These are phyloP conservation scores for Mycena sanguinolenta DNA, from an alignment of 768 basidiomycete species.

Conservation along the genomic window DNA sequence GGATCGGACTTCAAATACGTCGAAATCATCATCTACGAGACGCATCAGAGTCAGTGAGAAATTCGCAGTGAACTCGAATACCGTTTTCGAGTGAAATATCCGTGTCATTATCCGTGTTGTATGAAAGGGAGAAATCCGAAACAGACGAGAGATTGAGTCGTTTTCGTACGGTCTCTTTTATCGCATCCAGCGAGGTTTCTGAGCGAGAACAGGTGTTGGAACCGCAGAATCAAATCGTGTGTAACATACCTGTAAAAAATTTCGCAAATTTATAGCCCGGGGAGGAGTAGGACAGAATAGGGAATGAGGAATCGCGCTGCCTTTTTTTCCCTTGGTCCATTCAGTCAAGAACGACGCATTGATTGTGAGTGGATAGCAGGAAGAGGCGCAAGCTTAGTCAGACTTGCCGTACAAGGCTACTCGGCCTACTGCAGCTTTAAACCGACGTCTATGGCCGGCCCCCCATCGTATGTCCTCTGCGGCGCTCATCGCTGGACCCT, in stretches of 20 bases:
- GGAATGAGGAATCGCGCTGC: slow-evolving; percentile 55
- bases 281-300: slow-evolving; percentile 61
- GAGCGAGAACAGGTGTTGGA: slow-evolving; percentile 4
- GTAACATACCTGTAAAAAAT: slow-evolving; percentile 61
- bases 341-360: slow-evolving; percentile 27
- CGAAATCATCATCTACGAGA: slow-evolving; percentile 80
- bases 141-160: slow-evolving; percentile 68
- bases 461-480: slow-evolving; percentile 46
- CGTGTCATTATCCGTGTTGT: slow-evolving; percentile 63
- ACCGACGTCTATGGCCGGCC: slow-evolving; percentile 45
- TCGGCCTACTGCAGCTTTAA: no score
- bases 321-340: slow-evolving; percentile 59
- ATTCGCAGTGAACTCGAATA: slow-evolving; percentile 42
- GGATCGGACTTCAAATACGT: slow-evolving; percentile 71
- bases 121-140: slow-evolving; percentile 62
- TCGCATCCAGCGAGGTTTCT: slow-evolving; percentile 75
- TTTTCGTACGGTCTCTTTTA: slow-evolving; percentile 68
- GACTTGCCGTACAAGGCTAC: not conserved
- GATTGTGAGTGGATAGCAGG: slow-evolving; percentile 22
- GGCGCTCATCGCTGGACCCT: slow-evolving; percentile 8
- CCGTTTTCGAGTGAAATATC: slow-evolving; percentile 84
- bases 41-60: slow-evolving; percentile 18
- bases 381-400: slow-evolving; percentile 17
- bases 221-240: slow-evolving; percentile 26
- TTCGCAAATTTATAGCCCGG: slow-evolving; percentile 61